phyloP scores from a whole-genome alignment of 192 early-diverging fungal species.

The Coemansia sp. region DNA sequence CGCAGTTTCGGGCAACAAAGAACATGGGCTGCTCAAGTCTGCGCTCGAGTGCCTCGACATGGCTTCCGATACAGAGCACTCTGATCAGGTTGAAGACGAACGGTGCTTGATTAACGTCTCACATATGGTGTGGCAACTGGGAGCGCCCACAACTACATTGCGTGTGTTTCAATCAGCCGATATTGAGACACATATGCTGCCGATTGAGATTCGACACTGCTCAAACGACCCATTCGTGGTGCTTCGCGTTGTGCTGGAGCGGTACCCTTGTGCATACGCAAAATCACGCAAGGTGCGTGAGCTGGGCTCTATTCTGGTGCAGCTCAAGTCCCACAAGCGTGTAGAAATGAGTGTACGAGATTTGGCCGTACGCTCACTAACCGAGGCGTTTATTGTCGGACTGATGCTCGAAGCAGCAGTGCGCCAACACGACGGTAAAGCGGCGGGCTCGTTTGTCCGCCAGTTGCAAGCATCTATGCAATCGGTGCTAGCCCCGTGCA shows the following conservation, averaged over 20 bases:
- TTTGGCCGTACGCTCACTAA: constrained; percentile 14
- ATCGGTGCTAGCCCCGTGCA: constrained; percentile 5
- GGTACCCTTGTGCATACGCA: constrained; percentile 22
- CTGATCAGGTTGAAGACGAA: constrained; percentile 17
- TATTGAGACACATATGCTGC: constrained; percentile 8
- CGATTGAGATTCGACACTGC: constrained; percentile 33
- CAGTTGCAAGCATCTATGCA: constrained; percentile 25
- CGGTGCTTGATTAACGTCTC: constrained; percentile 31
- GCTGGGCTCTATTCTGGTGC: constrained; percentile 12
- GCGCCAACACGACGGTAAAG: constrained; percentile 4
- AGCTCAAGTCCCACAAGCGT: not conserved
- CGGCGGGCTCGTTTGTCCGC: constrained; percentile 22
- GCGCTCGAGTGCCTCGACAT: constrained; percentile 31
- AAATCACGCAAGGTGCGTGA: constrained; percentile 27
- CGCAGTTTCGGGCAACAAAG: constrained; percentile 28
- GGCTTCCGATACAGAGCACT: not conserved
- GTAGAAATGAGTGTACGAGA: constrained; percentile 14
- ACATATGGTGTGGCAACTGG: constrained; percentile 22
- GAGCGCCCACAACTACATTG: not conserved
- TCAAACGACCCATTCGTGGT: constrained; percentile 21
- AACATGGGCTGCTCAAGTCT: constrained; percentile 16
- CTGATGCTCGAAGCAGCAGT: constrained; percentile 27
- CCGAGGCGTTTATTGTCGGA: constrained; percentile 24
- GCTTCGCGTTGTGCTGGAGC: constrained; percentile 16
- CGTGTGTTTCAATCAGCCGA: not conserved